Evolutionary conservation across 345 rosid genomes (phyloP).

Genomic region (Theobroma cacao): DNA sequence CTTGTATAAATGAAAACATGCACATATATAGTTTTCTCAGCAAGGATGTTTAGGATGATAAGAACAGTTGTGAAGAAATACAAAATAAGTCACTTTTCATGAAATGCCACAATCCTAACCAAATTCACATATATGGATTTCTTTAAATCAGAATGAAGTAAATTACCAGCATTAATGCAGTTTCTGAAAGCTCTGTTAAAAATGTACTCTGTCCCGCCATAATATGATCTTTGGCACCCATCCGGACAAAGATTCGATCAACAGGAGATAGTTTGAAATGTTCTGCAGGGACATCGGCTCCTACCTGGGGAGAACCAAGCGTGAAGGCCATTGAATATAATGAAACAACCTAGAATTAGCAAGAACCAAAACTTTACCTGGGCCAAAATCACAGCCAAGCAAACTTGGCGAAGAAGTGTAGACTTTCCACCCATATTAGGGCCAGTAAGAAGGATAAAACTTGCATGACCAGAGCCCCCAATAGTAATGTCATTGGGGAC

Average conservation of each 20-base stretch:
- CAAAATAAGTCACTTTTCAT: neutral
- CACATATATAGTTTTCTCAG: neutral
- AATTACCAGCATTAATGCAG: conserved; percentile 90
- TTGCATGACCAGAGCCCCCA: conserved; percentile 64
- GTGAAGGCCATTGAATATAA: conserved; percentile 3
- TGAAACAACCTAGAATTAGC: conserved; percentile 9
- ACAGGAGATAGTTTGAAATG: conserved; percentile 78
- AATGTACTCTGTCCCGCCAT: conserved; percentile 96
- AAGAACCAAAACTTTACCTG: conserved; percentile 50
- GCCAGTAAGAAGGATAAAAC: conserved; percentile 94
- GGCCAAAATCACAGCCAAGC: conserved; percentile 87
- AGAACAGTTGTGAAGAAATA: neutral
- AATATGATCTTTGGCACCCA: conserved; percentile 98
- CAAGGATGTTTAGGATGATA: neutral
- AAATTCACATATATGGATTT: neutral
- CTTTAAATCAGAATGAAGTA: conserved; percentile 6
- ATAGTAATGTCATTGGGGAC: conserved; percentile 80
- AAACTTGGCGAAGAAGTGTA: conserved; percentile 97
- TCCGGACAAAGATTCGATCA: conserved; percentile 84
- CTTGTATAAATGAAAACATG: neutral
- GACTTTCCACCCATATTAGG: conserved; percentile 99
- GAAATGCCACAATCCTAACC: neutral
- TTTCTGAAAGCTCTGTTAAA: conserved; percentile 95
- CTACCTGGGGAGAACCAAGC: conserved; percentile 49
- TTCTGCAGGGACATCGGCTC: conserved; percentile 95